phyloP scores from a whole-genome alignment of 108 stramenopile genomes.

The Parietichytrium sp. region DNA sequence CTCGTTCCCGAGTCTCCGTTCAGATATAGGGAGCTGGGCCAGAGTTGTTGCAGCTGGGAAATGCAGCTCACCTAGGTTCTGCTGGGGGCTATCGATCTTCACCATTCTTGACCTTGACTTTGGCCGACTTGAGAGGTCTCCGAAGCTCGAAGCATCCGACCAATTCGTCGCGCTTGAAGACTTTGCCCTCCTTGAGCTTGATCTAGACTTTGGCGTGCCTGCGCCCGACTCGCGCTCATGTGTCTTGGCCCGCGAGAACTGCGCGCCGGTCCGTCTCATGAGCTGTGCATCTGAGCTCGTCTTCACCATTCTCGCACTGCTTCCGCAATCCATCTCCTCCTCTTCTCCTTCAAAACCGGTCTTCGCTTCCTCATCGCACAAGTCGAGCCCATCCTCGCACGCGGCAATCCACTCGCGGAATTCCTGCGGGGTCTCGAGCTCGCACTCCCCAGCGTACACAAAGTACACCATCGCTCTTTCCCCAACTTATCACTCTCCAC shows the following conservation, averaged over 20 bases:
- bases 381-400: background rate
- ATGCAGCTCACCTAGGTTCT: background rate
- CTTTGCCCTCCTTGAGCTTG: background rate
- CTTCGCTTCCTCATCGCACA: background rate
- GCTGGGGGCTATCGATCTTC: background rate
- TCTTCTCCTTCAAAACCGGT: background rate
- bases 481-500: no score
- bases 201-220: background rate
- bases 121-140: background rate
- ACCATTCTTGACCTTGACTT: no score
- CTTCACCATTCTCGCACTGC: background rate
- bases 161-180: background rate
- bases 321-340: background rate
- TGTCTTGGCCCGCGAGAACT: background rate
- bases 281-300: background rate
- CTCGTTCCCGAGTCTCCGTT: constrained; percentile 19
- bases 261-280: background rate
- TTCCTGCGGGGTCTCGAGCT: background rate
- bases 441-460: constrained; percentile 26
- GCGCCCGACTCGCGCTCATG: background rate
- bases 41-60: constrained; percentile 19
- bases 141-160: background rate
- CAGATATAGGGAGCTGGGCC: background rate
- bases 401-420: background rate
- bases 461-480: constrained; percentile 5